Evolutionary conservation across 2,329 filamentous ascomycete genomes (phyloP), one percentile per base, ranked within the genome.

Genomic region (Annulohypoxylon truncatum): DNA sequence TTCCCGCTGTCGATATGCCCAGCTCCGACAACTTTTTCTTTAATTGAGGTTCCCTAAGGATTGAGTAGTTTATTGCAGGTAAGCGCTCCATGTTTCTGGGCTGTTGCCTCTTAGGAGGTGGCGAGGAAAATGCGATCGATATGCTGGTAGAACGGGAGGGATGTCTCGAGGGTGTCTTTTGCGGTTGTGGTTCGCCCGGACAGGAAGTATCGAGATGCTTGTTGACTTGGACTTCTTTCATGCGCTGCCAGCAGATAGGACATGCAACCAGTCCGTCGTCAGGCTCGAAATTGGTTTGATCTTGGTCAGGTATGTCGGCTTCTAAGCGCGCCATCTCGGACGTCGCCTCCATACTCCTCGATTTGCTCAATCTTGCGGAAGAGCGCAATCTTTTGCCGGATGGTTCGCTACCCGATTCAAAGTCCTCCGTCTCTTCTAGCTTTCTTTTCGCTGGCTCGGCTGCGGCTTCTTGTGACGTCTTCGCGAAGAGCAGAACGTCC

Each of bases 11-110:
- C 0, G 93, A 90, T 61, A 98, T 89, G 0, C 94, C 93, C 1
- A 96, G 83, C 2, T 97, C 93, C 15, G 83, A 78, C 42, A 99
- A 82, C 79, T 97, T 98, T 75, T 92, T 96, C 51, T 90, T 88
- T 55, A 99, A 82, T 1, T 87, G 86, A 0, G 79, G 82, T 20
- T 98, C 95, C 76, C 91, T 97, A n/a, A 97, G 80, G 76, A 97
- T 86, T 20, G 90, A 91, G 78, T 97, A 98, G 74, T 93, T 96
- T 15, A 97, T 83, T 8, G 92, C 88, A 0, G 96, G 91, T 8
- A 97, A 82, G 31, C 91, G 87, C 52, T 93, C 89, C 20, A 82
- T 81, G 31, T 79, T 72, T 62, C 82, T 79, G 76, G 69, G 62
- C 70, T 76, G 68, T 8, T 68, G 24, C 26, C 56, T 63, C 51